Base-by-base conservation (phyloP, 1,284 basidiomycete genomes). In the Trichosporon asahii region DNA sequence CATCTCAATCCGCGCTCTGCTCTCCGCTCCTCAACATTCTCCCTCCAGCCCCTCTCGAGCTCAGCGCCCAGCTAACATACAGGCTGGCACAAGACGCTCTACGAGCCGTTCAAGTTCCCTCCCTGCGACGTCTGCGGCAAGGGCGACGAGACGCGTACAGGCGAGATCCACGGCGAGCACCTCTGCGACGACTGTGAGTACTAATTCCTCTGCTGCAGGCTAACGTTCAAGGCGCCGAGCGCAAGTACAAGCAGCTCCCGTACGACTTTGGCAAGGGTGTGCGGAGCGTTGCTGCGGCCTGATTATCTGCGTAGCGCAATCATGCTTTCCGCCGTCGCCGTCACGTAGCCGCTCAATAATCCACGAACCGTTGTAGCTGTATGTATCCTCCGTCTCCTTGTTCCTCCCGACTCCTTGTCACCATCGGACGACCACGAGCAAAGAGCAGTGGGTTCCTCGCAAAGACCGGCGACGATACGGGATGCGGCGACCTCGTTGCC, bases 91-190 rank as follows among this genome's bases (percentile, higher is more conserved):
- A 60, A 60, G 55, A 60, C 55, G 4, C 25, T 60, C 27, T 60
- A 60, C 55, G 55, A 60, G 55, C 55, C 55, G 29, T 60, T 60
- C 55, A 14, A n/a, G 27, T 60, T 60, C 55, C 55, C 55, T 25
- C 55, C 55, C 55, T 60, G 55, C 27, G 55, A 60, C 27, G 29
- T 60, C 27, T 60, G 55, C 27, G 55, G 55, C 27, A 60, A 60
- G 29, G 55, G 55, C 25, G 29, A 60, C 14, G 55, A 60, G 2
- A 60, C 55, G 27, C 25, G 55, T 1, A 60, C 55, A 12, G 55
- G 55, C 55, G 25, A 60, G 14, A 60, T 60, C 29, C 55, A 60
- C 55, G 55, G 55, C 55, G 55, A 60, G 55, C 55, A 29, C 55
- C 55, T 60, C 23, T 60, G 55, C 14, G 55, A 60, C 27, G 55